Conservation (phyloP, 139 green algal genomes). For the Parachlorella kessleri region DNA sequence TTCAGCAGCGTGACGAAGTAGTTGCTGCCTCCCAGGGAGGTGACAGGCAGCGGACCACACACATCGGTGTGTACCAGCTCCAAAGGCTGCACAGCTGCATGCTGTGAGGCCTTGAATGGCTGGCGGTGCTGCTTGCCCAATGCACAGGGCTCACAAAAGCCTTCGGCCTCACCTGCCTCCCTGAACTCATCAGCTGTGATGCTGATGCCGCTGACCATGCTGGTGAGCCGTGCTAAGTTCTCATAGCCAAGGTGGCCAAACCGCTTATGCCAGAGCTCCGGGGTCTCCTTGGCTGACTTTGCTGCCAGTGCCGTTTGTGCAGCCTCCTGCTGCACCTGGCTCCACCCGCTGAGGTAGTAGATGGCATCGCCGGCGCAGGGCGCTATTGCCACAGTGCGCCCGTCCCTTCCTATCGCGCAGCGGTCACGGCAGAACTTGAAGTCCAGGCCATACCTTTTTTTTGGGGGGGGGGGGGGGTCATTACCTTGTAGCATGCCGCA, state of each 20-base stretch:
- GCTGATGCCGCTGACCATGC: background rate
- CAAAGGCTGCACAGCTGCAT: background rate
- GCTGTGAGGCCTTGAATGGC: background rate
- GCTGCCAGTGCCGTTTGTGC: too few relatives aligned
- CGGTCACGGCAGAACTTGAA: constrained; percentile 1
- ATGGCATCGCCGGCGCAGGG: background rate
- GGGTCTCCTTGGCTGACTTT: constrained; percentile 4
- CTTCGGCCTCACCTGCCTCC: background rate
- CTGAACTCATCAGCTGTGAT: constrained; percentile 1
- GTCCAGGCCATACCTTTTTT: background rate
- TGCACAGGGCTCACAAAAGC: background rate
- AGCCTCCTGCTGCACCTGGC: background rate
- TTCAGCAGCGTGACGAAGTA: constrained; percentile 8
- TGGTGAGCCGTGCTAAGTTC: background rate
- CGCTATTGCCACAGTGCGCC: background rate
- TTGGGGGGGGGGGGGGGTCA: too few relatives aligned
- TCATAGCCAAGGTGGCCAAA: constrained; percentile 6
- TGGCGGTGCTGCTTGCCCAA: constrained; percentile 1
- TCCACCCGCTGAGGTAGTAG: background rate
- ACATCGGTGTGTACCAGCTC: constrained; percentile 7
- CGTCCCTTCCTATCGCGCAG: background rate
- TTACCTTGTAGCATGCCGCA: constrained; percentile 1
- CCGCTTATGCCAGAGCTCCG: background rate
- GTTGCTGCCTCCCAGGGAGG: background rate
- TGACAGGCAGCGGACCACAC: constrained; percentile 1